phyloP scores from a whole-genome alignment of 345 rosid genomes.

The Populus nigra region DNA sequence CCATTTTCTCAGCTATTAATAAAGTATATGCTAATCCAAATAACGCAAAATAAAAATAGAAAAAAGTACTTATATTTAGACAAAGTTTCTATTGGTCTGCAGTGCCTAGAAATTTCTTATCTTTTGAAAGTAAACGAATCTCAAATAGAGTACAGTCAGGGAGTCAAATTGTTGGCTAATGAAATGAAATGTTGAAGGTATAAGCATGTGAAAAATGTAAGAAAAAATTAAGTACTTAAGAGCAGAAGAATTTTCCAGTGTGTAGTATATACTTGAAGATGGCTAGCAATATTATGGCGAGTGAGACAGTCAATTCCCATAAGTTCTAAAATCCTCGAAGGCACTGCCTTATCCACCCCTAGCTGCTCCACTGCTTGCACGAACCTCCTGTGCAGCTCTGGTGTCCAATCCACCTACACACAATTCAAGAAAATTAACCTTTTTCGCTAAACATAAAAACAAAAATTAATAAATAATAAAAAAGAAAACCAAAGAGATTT shows the following conservation, averaged over 20 bases:
- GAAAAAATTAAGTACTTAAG: not conserved
- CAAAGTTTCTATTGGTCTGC: too few relatives aligned
- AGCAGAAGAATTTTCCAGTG: not conserved
- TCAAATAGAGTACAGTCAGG: not conserved
- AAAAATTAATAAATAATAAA: not conserved
- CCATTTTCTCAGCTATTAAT: too few relatives aligned
- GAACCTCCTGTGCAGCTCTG: conserved; percentile 84
- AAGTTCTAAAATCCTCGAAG: conserved; percentile 83
- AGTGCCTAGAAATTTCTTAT: too few relatives aligned
- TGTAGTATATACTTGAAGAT: conserved; percentile 69
- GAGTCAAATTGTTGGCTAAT: not conserved
- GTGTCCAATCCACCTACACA: conserved; percentile 95
- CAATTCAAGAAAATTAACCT: conserved; percentile 12
- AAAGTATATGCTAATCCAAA: too few relatives aligned
- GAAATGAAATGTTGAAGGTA: not conserved
- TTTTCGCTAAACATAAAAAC: not conserved
- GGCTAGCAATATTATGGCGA: conserved; percentile 96
- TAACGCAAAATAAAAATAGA: too few relatives aligned
- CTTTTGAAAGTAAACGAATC: not conserved
- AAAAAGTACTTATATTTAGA: too few relatives aligned
- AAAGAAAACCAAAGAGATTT: too few relatives aligned
- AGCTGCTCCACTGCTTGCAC: conserved; percentile 96
- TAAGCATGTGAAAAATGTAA: not conserved
- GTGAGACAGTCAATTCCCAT: conserved; percentile 90
- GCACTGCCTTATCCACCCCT: conserved; percentile 96